A percentile compares a stretch with the other conserved stretches of the same genome.
Conservation (phyloP, 805 yeast genomes). For the Jamesozyma jinghongensis region DNA sequence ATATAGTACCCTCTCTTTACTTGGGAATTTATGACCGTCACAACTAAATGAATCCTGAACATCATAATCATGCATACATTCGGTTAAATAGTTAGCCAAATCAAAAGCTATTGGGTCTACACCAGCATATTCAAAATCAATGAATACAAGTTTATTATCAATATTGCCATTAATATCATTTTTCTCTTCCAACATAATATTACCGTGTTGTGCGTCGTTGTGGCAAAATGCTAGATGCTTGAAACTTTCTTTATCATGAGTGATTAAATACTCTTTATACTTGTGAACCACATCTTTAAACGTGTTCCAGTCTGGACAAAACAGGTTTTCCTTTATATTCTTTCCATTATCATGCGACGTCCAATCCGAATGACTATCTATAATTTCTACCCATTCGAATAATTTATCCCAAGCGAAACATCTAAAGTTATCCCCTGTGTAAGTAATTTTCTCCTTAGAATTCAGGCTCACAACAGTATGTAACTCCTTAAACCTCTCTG, state of each 20-base stretch:
- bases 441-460: constrained; percentile 36
- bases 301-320: constrained; percentile 32
- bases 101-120: constrained; percentile 78
- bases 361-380: constrained; percentile 29
- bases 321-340: constrained; percentile 31
- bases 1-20: constrained; percentile 52
- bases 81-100: constrained; percentile 81
- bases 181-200: constrained; percentile 51
- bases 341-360: constrained; percentile 20
- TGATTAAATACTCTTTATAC: constrained; percentile 53
- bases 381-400: constrained; percentile 53
- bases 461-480: constrained; percentile 63
- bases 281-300: constrained; percentile 38
- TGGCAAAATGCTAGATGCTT: constrained; percentile 63
- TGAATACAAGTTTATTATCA: constrained; percentile 60
- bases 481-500: constrained; percentile 86
- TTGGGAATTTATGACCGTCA: constrained; percentile 50
- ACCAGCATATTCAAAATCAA: constrained; percentile 90
- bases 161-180: constrained; percentile 35
- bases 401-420: constrained; percentile 51
- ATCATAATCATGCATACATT: constrained; percentile 92
- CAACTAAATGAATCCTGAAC: constrained; percentile 37
- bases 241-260: constrained; percentile 3
- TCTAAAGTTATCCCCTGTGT: neutral
- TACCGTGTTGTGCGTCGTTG: constrained; percentile 93